These are phyloP conservation scores for Rhododendron williamsianum DNA, from an alignment of 148 eudicot genomes.

Conservation along the genomic window DNA sequence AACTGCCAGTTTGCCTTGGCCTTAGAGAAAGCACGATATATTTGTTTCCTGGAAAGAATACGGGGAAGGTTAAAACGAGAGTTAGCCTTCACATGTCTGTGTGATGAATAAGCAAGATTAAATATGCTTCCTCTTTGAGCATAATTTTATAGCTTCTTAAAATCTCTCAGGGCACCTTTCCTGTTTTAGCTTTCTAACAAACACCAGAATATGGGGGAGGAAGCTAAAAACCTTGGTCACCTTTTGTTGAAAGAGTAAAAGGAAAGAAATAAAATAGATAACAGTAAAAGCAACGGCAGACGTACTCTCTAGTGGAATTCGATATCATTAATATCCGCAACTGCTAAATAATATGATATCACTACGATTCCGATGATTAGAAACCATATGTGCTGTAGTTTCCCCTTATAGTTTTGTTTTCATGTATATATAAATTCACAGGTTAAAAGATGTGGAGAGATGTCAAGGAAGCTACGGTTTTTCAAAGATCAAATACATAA, in stretches of 20 bases:
- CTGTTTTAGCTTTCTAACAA: constrained; percentile 5
- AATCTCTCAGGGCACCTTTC: not conserved
- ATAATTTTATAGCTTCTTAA: not conserved
- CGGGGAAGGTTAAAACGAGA: not conserved
- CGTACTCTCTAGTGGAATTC: not conserved
- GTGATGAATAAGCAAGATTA: not conserved
- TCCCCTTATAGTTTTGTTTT: not conserved
- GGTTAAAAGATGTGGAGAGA: constrained; percentile 99
- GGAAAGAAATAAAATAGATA: not conserved
- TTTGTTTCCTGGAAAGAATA: not conserved
- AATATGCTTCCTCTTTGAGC: not conserved
- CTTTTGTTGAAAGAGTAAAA: constrained; percentile 7
- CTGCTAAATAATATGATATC: not conserved
- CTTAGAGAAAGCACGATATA: not conserved
- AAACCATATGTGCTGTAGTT: not conserved
- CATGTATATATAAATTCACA: constrained; percentile 19
- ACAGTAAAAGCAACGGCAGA: not conserved
- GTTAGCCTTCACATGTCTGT: not conserved
- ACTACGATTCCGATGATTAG: not conserved
- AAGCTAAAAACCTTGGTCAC: not conserved
- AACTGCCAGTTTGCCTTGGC: constrained; percentile 1
- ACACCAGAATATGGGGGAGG: not conserved
- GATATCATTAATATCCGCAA: not conserved
- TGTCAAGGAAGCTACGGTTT: constrained; percentile 94
- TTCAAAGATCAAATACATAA: constrained; percentile 91